A percentile compares a stretch with the other conserved stretches of the same genome.
These are phyloP conservation scores for Aquilaria malaccensis DNA, from an alignment of 345 rosid species.

Conservation along the genomic window DNA sequence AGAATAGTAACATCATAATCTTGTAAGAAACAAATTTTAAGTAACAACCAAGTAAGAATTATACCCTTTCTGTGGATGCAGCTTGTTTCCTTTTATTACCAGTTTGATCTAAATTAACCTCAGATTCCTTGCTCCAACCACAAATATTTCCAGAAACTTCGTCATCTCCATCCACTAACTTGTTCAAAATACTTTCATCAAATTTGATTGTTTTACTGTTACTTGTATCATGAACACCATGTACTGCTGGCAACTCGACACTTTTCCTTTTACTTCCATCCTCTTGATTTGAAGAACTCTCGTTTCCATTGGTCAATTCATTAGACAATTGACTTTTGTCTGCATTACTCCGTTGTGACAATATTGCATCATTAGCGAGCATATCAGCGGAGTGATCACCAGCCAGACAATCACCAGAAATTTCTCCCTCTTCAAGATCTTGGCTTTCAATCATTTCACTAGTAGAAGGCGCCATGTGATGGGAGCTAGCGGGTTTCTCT, in stretches of 20 bases:
- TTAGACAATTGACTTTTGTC: constrained; percentile 25
- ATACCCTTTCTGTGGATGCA: constrained; percentile 35
- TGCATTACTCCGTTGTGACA: constrained; percentile 13
- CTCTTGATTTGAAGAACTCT: constrained; percentile 4
- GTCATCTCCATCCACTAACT: constrained; percentile 18
- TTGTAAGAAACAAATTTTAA: no score
- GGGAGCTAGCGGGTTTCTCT: constrained; percentile 19
- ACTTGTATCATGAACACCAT: not conserved
- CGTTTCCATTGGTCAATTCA: not conserved
- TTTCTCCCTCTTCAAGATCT: constrained; percentile 54
- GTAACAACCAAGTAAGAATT: constrained; percentile 1
- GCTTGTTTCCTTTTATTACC: constrained; percentile 18
- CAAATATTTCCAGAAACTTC: constrained; percentile 21
- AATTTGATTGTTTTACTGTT: constrained; percentile 9
- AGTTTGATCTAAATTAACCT: constrained; percentile 15
- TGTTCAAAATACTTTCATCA: constrained; percentile 13
- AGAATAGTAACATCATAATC: no score
- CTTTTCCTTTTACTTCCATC: not conserved
- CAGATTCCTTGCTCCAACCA: constrained; percentile 10
- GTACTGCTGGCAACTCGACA: not conserved
- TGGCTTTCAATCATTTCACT: constrained; percentile 28
- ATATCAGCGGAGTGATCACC: constrained; percentile 16
- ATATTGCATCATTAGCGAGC: constrained; percentile 19
- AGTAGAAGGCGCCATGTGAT: constrained; percentile 11
- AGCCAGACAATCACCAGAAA: constrained; percentile 32